These are phyloP conservation scores for Pichia phayaonensis DNA, from an alignment of 805 yeast species.

Conservation along the genomic window DNA sequence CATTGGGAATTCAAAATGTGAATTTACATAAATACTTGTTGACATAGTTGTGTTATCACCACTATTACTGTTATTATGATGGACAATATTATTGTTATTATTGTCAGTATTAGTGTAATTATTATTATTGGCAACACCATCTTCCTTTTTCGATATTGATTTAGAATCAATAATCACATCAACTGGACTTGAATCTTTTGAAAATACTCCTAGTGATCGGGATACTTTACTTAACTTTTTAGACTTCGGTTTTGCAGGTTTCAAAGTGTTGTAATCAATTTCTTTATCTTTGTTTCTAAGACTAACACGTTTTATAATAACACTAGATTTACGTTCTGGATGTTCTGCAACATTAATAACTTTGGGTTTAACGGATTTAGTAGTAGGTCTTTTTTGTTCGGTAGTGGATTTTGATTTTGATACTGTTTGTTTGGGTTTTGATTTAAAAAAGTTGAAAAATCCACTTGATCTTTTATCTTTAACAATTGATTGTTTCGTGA, in stretches of 20 bases:
- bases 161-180: background rate
- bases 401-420: background rate
- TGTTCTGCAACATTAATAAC: background rate
- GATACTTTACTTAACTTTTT: slow-evolving; percentile 1
- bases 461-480: background rate
- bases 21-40: slow-evolving; percentile 24
- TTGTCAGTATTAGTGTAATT: background rate
- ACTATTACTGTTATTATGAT: background rate
- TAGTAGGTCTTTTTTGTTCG: too few relatives aligned
- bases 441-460: slow-evolving; percentile 5
- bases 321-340: slow-evolving; percentile 1
- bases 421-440: background rate
- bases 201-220: slow-evolving; percentile 2
- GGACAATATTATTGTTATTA: background rate
- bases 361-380: background rate
- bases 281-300: background rate
- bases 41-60: slow-evolving; percentile 7
- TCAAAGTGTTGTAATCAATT: background rate
- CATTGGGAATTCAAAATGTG: slow-evolving; percentile 28
- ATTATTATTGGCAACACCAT: too few relatives aligned
- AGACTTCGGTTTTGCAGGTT: slow-evolving; percentile 9
- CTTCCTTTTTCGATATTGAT: background rate
- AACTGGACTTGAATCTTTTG: background rate
- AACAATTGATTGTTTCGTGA: background rate
- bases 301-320: background rate